Base-by-base conservation (phyloP, 441 rosid genomes). In the Erodium trifolium region DNA sequence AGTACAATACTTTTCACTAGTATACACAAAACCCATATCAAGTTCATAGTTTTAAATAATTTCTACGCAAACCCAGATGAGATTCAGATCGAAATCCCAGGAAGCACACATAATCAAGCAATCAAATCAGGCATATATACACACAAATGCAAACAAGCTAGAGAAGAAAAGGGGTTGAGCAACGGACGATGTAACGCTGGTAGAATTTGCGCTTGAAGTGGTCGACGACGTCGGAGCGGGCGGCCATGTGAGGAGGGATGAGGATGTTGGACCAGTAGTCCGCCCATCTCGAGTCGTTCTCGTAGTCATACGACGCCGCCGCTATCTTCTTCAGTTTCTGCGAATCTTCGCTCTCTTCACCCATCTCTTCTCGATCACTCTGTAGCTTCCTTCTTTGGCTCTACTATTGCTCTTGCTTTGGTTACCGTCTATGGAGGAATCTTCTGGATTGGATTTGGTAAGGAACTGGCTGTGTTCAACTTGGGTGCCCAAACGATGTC, bases 141-240 rank as follows among this genome's bases (percentile, higher is more conserved):
- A 43, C 13, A 45, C n/a, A 45, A 57, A 43, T 11, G 6, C 13
- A 43, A 0, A 45, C n/a, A 45, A 57, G 29, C 10, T 11, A 12
- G n/a, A 45, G 3, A 3, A 45, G 51, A 45, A 11, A 2, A 45
- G 3, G 51, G n/a, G n/a, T 45, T 31, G 65, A 49, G 35, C 29
- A 2, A 79, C 83, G 70, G 67, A 94, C 97, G 77, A 86, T 80
- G 81, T 53, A 91, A 13, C 99, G 96, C 79, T 91, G 99, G 78
- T 94, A 94, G 87, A 91, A 94, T 81, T 94, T 94, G 87, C 86
- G 91, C 84, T 91, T 94, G 83, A 75, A 91, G 79, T 94, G 99
- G 35, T 84, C 85, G 70, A 91, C 69, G 70, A 94, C 99, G 65
- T 90, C 99, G 59, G 96, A 78, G 70, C 91, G 94, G 70, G 97